Evolutionary conservation across 2,329 filamentous ascomycete species (phyloP).

Genomic region (Fusarium palustre): DNA sequence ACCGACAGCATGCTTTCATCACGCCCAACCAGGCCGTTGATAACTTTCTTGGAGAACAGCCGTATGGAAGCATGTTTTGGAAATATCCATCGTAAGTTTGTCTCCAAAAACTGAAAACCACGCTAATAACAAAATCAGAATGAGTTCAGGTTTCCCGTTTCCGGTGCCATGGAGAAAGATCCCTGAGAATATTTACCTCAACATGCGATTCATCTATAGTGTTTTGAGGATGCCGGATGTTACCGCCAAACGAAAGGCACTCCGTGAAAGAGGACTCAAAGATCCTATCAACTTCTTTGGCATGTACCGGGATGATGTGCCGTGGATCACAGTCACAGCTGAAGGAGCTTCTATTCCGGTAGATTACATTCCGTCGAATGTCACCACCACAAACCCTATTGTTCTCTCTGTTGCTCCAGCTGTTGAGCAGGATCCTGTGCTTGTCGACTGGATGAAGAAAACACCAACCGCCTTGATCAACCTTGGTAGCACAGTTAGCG

Average conservation of each 20-base stretch:
- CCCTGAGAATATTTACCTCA: slow-evolving; percentile 50
- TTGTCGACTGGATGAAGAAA: slow-evolving; percentile 57
- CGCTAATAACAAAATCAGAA: neutral
- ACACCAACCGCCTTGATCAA: slow-evolving; percentile 61
- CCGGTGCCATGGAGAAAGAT: slow-evolving; percentile 57
- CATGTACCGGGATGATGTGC: slow-evolving; percentile 47
- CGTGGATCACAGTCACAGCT: slow-evolving; percentile 47
- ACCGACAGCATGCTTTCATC: slow-evolving; percentile 17
- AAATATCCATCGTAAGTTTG: slow-evolving; percentile 39
- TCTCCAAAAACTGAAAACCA: neutral
- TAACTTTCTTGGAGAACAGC: slow-evolving; percentile 32
- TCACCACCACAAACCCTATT: slow-evolving; percentile 57
- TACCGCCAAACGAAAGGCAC: slow-evolving; percentile 36
- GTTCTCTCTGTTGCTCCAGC: slow-evolving; percentile 54
- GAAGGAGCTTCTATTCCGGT: slow-evolving; percentile 35
- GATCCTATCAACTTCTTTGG: slow-evolving; percentile 41
- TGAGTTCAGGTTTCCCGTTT: slow-evolving; percentile 55
- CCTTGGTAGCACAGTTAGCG: slow-evolving; percentile 54
- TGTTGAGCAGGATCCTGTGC: slow-evolving; percentile 55
- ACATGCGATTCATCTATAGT: slow-evolving; percentile 49
- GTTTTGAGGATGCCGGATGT: slow-evolving; percentile 46
- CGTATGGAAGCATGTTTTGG: slow-evolving; percentile 36
- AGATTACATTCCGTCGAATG: slow-evolving; percentile 36
- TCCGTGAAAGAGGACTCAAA: slow-evolving; percentile 35
- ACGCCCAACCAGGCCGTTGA: slow-evolving; percentile 17